phyloP scores from a whole-genome alignment of 345 rosid species.

The Geranium rotundifolium region DNA sequence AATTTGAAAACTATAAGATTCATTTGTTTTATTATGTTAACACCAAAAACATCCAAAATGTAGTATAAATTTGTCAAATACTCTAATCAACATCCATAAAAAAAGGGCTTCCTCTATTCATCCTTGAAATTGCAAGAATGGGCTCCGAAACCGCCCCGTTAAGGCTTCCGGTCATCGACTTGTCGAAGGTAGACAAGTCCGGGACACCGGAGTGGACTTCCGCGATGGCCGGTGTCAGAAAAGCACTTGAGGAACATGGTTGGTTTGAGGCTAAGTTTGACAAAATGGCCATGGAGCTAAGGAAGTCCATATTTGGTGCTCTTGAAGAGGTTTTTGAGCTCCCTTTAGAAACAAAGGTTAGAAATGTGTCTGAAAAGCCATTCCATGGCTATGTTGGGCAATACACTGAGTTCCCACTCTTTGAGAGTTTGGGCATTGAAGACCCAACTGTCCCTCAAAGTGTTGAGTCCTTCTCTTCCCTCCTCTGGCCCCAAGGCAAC shows the following conservation, averaged over 20 bases:
- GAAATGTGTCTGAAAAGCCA: constrained; percentile 36
- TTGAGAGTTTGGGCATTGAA: constrained; percentile 57
- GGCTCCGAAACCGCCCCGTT: constrained; percentile 21
- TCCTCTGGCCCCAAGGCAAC: no score
- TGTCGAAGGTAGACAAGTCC: constrained; percentile 25
- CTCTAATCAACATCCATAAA: no score
- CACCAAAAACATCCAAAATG: no score
- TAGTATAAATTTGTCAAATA: no score
- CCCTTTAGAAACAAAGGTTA: constrained; percentile 38
- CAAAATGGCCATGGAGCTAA: constrained; percentile 22
- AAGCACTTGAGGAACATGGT: constrained; percentile 48
- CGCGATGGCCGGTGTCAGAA: constrained; percentile 23
- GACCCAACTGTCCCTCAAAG: no score
- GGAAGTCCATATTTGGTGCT: constrained; percentile 20
- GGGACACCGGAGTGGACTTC: constrained; percentile 35
- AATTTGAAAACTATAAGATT: neutral
- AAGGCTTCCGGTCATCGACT: constrained; percentile 34
- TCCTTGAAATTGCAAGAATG: constrained; percentile 21
- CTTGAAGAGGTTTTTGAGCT: constrained; percentile 44
- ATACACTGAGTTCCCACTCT: constrained; percentile 40
- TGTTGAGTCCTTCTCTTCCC: no score
- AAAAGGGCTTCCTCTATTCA: no score
- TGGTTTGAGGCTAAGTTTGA: constrained; percentile 52
- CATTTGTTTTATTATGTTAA: neutral
- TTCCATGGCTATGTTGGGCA: constrained; percentile 51